These are phyloP conservation scores for Taphrina flavorubra DNA, from an alignment of 1,139 yeast genomes.

Conservation along the genomic window DNA sequence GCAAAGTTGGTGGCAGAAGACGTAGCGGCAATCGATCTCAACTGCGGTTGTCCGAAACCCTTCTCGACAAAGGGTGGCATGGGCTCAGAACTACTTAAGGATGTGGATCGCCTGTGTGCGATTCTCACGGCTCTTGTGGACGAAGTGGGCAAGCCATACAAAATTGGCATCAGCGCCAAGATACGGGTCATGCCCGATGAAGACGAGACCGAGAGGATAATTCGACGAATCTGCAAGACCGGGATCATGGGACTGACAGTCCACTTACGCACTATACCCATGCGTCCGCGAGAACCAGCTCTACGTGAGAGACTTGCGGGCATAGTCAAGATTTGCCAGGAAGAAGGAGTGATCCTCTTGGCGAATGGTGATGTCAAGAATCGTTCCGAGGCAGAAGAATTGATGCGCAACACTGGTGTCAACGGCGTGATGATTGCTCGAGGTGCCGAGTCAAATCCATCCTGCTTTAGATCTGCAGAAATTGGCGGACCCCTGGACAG, in stretches of 20 bases:
- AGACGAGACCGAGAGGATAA: constrained; percentile 66
- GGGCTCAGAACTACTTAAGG: constrained; percentile 90
- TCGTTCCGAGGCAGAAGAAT: constrained; percentile 60
- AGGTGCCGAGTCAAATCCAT: constrained; percentile 83
- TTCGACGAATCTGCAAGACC: constrained; percentile 69
- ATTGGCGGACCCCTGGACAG: constrained; percentile 43
- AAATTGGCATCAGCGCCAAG: constrained; percentile 86
- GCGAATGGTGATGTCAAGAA: constrained; percentile 78
- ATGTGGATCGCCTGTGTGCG: constrained; percentile 76
- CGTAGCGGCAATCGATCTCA: constrained; percentile 90
- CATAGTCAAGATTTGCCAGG: constrained; percentile 66
- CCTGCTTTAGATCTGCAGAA: constrained; percentile 61
- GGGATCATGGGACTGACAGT: constrained; percentile 85
- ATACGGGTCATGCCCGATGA: constrained; percentile 73
- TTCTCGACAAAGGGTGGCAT: constrained; percentile 84
- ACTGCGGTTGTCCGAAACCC: constrained; percentile 92
- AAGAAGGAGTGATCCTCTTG: constrained; percentile 70
- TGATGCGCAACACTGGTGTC: constrained; percentile 62
- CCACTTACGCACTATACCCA: constrained; percentile 85
- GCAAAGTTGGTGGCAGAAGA: constrained; percentile 79
- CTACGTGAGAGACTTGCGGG: constrained; percentile 65
- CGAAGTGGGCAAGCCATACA: constrained; percentile 76
- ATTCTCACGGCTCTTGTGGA: constrained; percentile 72
- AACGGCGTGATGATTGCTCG: constrained; percentile 94
- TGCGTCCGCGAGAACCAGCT: constrained; percentile 88